Evolutionary conservation across 305 asterid species (phyloP).

Genomic region (Plantago coronopus): DNA sequence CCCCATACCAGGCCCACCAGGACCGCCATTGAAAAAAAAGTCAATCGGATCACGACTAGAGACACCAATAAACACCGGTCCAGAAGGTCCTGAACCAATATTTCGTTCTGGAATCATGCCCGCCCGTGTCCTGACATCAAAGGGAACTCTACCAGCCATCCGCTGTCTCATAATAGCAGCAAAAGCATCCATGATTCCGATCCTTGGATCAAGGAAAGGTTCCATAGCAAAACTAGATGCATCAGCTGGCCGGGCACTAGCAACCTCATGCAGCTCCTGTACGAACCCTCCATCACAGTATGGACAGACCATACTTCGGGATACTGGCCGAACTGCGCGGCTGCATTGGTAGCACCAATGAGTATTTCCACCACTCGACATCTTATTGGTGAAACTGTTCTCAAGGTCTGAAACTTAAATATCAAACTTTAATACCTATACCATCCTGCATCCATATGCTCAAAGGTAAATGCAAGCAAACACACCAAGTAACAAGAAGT

Average conservation of each 20-base stretch:
- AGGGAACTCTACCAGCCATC: constrained; percentile 69
- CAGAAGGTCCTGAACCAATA: constrained; percentile 42
- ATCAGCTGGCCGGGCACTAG: constrained; percentile 33
- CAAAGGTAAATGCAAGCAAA: background rate
- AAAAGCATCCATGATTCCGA: constrained; percentile 68
- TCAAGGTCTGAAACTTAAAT: constrained; percentile 12
- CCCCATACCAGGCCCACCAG: constrained; percentile 47
- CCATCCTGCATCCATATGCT: constrained; percentile 12
- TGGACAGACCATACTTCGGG: constrained; percentile 49
- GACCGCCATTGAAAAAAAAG: constrained; percentile 45
- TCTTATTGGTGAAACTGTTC: constrained; percentile 22
- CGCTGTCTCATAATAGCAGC: constrained; percentile 69
- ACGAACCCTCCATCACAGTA: constrained; percentile 72
- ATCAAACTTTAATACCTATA: constrained; percentile 27
- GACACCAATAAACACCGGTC: constrained; percentile 44
- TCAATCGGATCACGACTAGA: constrained; percentile 52
- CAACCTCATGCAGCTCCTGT: constrained; percentile 71
- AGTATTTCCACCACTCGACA: constrained; percentile 77
- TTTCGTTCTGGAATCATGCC: constrained; percentile 42
- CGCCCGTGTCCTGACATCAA: constrained; percentile 59
- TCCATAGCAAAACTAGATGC: constrained; percentile 44
- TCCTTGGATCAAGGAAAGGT: constrained; percentile 58
- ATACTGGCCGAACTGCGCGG: constrained; percentile 52
- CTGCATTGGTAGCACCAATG: constrained; percentile 93
- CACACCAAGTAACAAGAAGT: background rate